Base-by-base conservation (phyloP, 2,329 filamentous ascomycete genomes). In the Cephalotrichum gorgonifer region DNA sequence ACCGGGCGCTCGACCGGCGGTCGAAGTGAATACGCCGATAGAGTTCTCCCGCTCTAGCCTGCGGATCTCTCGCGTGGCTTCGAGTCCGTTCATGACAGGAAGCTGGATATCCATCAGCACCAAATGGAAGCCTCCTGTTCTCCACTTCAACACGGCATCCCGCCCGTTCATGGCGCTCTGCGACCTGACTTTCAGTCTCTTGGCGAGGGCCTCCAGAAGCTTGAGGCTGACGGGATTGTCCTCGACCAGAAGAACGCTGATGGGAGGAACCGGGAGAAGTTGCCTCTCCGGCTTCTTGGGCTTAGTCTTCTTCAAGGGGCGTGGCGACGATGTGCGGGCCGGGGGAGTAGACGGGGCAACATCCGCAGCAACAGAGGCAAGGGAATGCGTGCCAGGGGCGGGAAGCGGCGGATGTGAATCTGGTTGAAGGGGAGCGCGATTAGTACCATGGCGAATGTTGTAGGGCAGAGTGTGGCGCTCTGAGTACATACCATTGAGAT, bases 91-190 rank as follows among this genome's bases (percentile, higher is more conserved):
- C 90, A 98, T 96, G 58, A 96, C 84, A 4, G 93, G 93, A 50
- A 98, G 75, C 63, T 97, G 93, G 56, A 98, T 97, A 63, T 98
- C 93, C 93, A 98, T 98, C 49, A 98, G 72, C 15, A 98, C 93
- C 54, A 98, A 70, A 68, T 98, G 93, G 61, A 95, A 97, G 1
- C 93, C 93, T 31, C 93, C 93, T 4, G 78, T 76, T 49, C 87
- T 83, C 91, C 93, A 98, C 67, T 95, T 96, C 52, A 79, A 84
- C 26, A 97, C 89, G 2, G 93, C 93, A 55, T 96, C 91, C 54
- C 84, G 81, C 23, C 93, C 93, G 63, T 97, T 95, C 76, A 94
- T 88, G 33, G 93, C 93, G n/a, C 88, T 94, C 65, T 93, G 86
- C 89, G 91, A 97, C 30, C 93, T 81, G 6, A 98, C 93, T 61